phyloP scores from a whole-genome alignment of 257 asterid species.

The Gynochthodes officinalis region DNA sequence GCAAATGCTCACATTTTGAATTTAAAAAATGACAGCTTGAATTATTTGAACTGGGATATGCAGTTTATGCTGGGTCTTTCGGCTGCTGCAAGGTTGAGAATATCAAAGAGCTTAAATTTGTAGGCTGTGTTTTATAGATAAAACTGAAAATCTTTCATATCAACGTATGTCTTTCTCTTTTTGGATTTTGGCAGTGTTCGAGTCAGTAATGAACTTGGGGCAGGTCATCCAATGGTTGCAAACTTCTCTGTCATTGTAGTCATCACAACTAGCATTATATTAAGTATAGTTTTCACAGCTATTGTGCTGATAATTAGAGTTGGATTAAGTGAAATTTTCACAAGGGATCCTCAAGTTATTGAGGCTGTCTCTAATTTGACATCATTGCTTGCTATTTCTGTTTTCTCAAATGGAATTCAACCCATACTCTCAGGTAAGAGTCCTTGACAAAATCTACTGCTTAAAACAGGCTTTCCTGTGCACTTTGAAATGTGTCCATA shows the following conservation, averaged over 20 bases:
- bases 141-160: too few relatives aligned
- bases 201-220: conserved; percentile 33
- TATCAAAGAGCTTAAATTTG: too few relatives aligned
- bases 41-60: conserved; percentile 37
- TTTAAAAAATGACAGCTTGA: conserved; percentile 35
- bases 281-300: conserved; percentile 23
- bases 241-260: conserved; percentile 30
- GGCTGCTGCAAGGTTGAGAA: conserved; percentile 28
- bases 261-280: conserved; percentile 17
- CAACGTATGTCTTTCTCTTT: too few relatives aligned
- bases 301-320: conserved; percentile 25
- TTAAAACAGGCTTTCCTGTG: too few relatives aligned
- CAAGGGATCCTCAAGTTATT: conserved; percentile 28
- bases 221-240: conserved; percentile 36
- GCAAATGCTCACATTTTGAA: too few relatives aligned
- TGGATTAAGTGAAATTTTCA: conserved; percentile 28
- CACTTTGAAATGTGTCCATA: too few relatives aligned
- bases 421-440: conserved; percentile 28
- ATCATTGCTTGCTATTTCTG: conserved; percentile 32
- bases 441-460: too few relatives aligned
- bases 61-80: conserved; percentile 28
- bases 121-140: too few relatives aligned
- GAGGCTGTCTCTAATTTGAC: conserved; percentile 25
- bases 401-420: conserved; percentile 32
- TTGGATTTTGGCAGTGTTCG: conserved; percentile 21